A percentile compares a stretch with the other conserved stretches of the same genome.
phyloP scores from a whole-genome alignment of 2,329 filamentous ascomycete genomes.

The Thielaviopsis ethacetica region DNA sequence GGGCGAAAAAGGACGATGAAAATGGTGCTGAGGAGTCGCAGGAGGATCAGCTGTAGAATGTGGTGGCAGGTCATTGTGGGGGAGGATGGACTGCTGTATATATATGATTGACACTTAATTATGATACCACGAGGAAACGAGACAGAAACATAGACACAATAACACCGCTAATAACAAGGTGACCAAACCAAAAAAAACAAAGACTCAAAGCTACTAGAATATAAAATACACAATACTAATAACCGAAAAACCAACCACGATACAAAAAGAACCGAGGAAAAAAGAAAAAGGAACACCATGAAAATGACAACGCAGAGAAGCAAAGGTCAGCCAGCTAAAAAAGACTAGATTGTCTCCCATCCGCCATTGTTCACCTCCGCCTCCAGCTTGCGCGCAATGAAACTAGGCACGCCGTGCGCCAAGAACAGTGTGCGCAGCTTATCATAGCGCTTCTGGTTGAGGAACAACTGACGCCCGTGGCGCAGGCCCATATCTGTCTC shows the following conservation, averaged over 20 bases:
- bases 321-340: background rate
- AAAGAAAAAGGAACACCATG: background rate
- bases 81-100: background rate
- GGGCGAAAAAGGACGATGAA: background rate
- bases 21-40: background rate
- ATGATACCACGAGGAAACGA: background rate
- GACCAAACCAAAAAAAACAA: background rate
- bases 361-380: slow-evolving; percentile 93
- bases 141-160: background rate
- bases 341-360: slow-evolving; percentile 62
- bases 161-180: background rate
- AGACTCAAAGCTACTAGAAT: background rate
- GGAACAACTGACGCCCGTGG: slow-evolving; percentile 72
- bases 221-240: background rate
- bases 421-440: slow-evolving; percentile 75
- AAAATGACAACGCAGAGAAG: background rate
- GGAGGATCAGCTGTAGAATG: background rate
- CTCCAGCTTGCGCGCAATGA: slow-evolving; percentile 80
- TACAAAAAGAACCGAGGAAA: background rate
- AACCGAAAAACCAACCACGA: background rate
- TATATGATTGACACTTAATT: background rate
- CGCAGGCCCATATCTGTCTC: slow-evolving; percentile 86
- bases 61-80: background rate
- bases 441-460: slow-evolving; percentile 92
- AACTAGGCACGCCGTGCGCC: slow-evolving; percentile 69